Evolutionary conservation across 2,329 filamentous ascomycete genomes (phyloP), one percentile per base, ranked within the genome.

Genomic region (Colletotrichum eremochloae): DNA sequence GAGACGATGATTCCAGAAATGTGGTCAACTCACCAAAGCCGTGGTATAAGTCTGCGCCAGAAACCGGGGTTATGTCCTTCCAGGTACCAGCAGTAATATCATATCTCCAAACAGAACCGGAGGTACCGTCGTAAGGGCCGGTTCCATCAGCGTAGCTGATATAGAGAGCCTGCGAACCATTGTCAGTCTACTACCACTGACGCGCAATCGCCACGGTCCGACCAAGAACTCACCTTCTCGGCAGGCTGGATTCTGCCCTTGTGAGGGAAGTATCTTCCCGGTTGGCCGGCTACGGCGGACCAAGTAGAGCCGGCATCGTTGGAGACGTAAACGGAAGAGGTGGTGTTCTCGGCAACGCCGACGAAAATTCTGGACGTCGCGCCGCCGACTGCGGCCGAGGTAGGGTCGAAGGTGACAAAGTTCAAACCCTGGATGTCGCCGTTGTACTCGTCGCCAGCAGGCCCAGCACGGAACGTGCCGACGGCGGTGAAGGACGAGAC

Each of bases 301-400:
- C 88, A 90, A 1, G 86, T 88, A 44, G 81, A 79, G 3, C 88
- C 88, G 1, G 86, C 88, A 67, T 90, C 85, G 14, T 84, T 83
- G 18, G 87, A 87, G 1, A 89, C 84, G 74, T 87, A 90, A 12
- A 90, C 81, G 2, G 86, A 88, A 14, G 86, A 82, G 2, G 85
- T 87, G 24, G 75, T 81, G 68, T 85, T 88, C 75, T 89, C 87
- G 0, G 87, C 87, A 1, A 84, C 85, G 38, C 87, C 88, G 5
- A 89, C 87, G 71, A 89, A 90, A 74, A 90, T 89, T 15, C 87
- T 83, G 0, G 86, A 86, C 0, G 88, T 89, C 1, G 86, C 84
- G 0, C 87, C 86, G 18, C 81, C 81, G 1, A 79, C 78, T 0
- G 80, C 78, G 0, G 78, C 79, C 0, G 87, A 89, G 0, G 86